Evolutionary conservation across 75 land plant genomes (phyloP), one percentile per base, ranked within the genome.

Genomic region (Ceratopteris richardii): DNA sequence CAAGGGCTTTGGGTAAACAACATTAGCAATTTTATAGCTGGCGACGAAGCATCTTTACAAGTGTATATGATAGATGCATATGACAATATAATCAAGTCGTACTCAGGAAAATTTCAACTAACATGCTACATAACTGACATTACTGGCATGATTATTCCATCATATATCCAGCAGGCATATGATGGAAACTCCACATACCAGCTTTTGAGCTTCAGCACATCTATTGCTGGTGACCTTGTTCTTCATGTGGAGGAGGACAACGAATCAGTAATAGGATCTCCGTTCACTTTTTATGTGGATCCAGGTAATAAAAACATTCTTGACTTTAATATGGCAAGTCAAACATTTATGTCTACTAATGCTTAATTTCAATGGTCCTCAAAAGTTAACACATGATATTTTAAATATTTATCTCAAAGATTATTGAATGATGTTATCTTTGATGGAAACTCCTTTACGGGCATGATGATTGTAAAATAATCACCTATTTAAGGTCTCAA

Each of bases 1-100:
- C 22, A 39, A 60, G 62, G 46, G 18, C 43, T 43, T 41, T 60
- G 62, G 62, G 11, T 60, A 2, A 17, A 43, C 44, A 29, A 43
- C 23, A 6, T 60, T 2, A 60, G 30, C 46, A 43, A 1, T 6
- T 60, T 60, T 24, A 43, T 21, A 39, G 62, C 62, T 28, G 62
- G 62, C 22, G 46, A 39, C 2, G 21, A 40, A 22, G 62, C 62
- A 44, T 19, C 30, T 60, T 22, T 60, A 17, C 62, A 42, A 60
- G 44, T 60, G 1, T 29, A 21, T 20, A 47, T 60, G 19, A 60
- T 60, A 48, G 62, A 60, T 42, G 17, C 62, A 1, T 60, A 42
- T 43, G 48, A 29, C 2, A 60, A 60, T 22, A 40, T 21, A 18
- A 52, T 52, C 24, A 21, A 3, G 22, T 52, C 28, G 2, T 12